These are phyloP conservation scores for Neurospora africana DNA, from an alignment of 495 filamentous ascomycete genomes.

Conservation along the genomic window DNA sequence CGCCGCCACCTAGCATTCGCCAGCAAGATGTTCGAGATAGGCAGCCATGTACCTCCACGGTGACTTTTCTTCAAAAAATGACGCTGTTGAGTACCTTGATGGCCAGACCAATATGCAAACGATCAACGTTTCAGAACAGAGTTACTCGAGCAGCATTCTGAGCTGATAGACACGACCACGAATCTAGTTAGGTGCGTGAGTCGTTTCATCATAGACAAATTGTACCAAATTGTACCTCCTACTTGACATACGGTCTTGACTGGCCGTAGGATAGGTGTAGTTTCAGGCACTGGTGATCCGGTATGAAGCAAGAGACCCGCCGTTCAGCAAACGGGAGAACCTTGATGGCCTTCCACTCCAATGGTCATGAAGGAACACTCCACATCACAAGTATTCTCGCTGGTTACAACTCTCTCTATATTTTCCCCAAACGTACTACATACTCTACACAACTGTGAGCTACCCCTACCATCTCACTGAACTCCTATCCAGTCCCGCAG, in stretches of 20 bases:
- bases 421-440: not conserved
- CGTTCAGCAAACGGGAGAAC: not conserved
- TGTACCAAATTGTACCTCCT: not conserved
- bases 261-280: not conserved
- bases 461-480: not conserved
- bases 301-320: not conserved
- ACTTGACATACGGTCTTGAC: not conserved
- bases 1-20: not conserved
- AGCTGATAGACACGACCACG: not conserved
- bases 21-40: not conserved
- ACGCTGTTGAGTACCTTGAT: not conserved
- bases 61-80: not conserved
- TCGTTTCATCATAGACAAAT: not conserved
- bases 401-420: not conserved
- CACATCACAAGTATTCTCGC: not conserved
- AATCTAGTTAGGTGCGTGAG: not conserved
- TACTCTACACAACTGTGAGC: not conserved
- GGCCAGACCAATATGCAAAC: not conserved
- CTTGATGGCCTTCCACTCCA: not conserved
- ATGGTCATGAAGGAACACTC: not conserved
- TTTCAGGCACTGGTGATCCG: not conserved
- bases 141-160: not conserved
- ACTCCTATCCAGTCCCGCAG: not conserved
- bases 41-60: not conserved
- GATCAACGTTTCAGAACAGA: not conserved